phyloP scores from a whole-genome alignment of 345 rosid genomes.

The Erucastrum elatum region DNA sequence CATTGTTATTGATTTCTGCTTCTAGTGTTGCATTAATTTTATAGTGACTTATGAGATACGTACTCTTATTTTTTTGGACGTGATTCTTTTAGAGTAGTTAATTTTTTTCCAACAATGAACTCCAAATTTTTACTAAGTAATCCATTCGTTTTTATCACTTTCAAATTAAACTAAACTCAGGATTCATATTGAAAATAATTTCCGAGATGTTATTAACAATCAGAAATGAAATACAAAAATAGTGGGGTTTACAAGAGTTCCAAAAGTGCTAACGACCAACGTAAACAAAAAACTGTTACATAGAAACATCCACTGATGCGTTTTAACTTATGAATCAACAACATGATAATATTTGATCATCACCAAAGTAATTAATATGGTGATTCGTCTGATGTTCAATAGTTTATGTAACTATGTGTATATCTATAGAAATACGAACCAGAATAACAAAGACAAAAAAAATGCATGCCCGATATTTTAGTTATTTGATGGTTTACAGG shows the following conservation, averaged over 20 bases:
- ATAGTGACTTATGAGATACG: no score
- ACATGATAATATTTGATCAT: not conserved
- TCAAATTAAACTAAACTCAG: not conserved
- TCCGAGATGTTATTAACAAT: not conserved
- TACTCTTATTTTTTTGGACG: not conserved
- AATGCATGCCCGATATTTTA: not conserved
- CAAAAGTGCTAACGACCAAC: not conserved
- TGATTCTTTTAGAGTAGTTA: not conserved
- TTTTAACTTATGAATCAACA: not conserved
- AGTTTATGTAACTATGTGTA: not conserved
- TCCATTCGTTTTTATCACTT: not conserved
- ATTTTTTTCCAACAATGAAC: not conserved
- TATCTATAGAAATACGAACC: not conserved
- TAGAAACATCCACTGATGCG: not conserved
- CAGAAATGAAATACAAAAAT: no score
- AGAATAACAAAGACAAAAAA: not conserved
- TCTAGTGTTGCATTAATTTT: no score
- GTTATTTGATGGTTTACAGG: not conserved
- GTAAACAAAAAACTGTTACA: not conserved
- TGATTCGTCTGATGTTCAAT: not conserved
- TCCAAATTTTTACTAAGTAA: not conserved
- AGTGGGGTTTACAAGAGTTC: not conserved
- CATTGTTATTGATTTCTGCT: not conserved
- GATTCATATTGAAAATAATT: not conserved
- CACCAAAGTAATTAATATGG: not conserved